Conservation (phyloP, 257 asterid genomes). For the Striga asiatica region DNA sequence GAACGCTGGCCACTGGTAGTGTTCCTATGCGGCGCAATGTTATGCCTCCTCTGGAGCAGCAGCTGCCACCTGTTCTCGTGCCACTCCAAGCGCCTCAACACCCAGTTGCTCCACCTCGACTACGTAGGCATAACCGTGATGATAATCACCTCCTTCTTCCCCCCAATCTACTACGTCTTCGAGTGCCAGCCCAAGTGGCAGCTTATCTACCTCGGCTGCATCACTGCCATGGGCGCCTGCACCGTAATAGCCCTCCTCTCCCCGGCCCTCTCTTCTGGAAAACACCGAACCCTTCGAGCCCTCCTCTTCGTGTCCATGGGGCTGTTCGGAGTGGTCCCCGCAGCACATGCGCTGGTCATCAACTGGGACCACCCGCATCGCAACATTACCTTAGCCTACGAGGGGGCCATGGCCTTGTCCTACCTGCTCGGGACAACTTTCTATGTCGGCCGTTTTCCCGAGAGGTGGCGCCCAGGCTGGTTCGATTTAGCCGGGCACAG, state of each 20-base stretch:
- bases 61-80: constrained; percentile 81
- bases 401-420: constrained; percentile 63
- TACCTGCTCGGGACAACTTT: constrained; percentile 61
- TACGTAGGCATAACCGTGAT: constrained; percentile 82
- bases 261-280: constrained; percentile 49
- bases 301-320: constrained; percentile 76
- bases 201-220: constrained; percentile 50
- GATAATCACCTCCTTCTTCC: constrained; percentile 96
- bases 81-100: constrained; percentile 54
- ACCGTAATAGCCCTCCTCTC: constrained; percentile 57
- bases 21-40: constrained; percentile 70
- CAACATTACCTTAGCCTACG: constrained; percentile 42
- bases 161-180: constrained; percentile 90
- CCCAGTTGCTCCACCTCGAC: constrained; percentile 58
- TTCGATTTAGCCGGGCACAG: constrained; percentile 94
- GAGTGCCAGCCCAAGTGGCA: constrained; percentile 83
- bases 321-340: constrained; percentile 70
- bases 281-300: constrained; percentile 61
- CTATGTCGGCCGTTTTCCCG: constrained; percentile 58
- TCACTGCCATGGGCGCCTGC: constrained; percentile 60
- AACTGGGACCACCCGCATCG: constrained; percentile 80
- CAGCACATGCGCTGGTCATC: constrained; percentile 42
- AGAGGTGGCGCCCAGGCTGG: constrained; percentile 88
- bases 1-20: constrained; percentile 83
- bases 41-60: constrained; percentile 87